Percentiles rank a stretch among this genome's conserved stretches.
Evolutionary conservation across 371 early-diverging fungal genomes (phyloP).

Genomic region (Massospora cicadina): DNA sequence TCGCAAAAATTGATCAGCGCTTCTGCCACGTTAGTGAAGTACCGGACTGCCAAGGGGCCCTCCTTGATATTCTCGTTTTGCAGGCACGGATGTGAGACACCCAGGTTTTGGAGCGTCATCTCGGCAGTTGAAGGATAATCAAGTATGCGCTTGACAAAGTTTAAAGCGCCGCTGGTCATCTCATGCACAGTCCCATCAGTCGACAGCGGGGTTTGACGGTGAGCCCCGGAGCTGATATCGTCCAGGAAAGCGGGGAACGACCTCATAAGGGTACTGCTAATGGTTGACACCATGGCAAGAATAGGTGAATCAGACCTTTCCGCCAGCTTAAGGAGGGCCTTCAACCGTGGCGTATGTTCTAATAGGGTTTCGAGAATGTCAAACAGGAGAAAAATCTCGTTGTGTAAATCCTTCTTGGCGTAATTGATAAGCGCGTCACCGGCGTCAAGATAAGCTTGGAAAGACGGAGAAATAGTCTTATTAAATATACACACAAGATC

Average conservation of each 20-base stretch:
- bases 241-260: conserved; percentile 53
- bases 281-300: conserved; percentile 28
- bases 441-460: conserved; percentile 36
- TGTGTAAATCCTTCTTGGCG: conserved; percentile 36
- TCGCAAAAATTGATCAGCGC: conserved; percentile 40
- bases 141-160: conserved; percentile 36
- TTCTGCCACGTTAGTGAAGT: conserved; percentile 28
- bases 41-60: conserved; percentile 8
- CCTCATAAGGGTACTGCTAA: conserved; percentile 33
- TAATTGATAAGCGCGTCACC: conserved; percentile 42
- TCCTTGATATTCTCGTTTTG: background rate
- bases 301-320: background rate
- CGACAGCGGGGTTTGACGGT: conserved; percentile 24
- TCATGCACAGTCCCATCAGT: conserved; percentile 77
- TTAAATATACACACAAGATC: conserved; percentile 32
- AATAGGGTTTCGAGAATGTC: conserved; percentile 40
- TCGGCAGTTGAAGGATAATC: conserved; percentile 36
- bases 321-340: background rate
- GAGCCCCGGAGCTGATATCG: conserved; percentile 33
- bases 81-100: conserved; percentile 14
- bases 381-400: conserved; percentile 57
- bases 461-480: conserved; percentile 30
- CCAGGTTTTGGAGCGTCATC: conserved; percentile 28
- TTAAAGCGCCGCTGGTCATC: conserved; percentile 52
- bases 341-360: background rate